phyloP scores from a whole-genome alignment of 1,284 basidiomycete species.

The Marasmius tenuissimus region DNA sequence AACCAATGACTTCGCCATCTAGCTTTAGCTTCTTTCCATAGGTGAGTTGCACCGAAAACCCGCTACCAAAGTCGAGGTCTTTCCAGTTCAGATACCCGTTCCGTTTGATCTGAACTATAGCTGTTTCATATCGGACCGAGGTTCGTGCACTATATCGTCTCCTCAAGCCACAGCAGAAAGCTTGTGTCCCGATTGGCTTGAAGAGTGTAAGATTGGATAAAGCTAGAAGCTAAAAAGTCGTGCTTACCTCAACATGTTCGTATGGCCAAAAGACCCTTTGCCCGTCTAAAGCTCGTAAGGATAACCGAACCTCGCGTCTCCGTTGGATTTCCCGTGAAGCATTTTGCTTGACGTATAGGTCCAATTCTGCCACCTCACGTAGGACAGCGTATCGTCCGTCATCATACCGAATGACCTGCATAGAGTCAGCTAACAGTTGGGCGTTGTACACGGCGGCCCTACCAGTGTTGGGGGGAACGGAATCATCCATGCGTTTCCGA shows the following conservation, averaged over 20 bases:
- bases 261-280: conserved; percentile 68
- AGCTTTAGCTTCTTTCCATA: conserved; percentile 57
- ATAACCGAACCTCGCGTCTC: conserved; percentile 62
- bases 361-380: conserved; percentile 50
- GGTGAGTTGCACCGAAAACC: conserved; percentile 64
- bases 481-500: conserved; percentile 77
- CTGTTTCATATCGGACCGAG: conserved; percentile 48
- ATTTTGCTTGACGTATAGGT: conserved; percentile 69
- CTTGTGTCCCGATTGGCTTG: conserved; percentile 45
- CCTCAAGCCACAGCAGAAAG: conserved; percentile 42
- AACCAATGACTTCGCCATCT: conserved; percentile 59
- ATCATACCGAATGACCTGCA: conserved; percentile 73
- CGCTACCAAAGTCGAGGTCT: conserved; percentile 64
- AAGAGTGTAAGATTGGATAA: not conserved
- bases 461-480: conserved; percentile 78
- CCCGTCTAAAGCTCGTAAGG: conserved; percentile 70
- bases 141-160: conserved; percentile 49
- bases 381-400: conserved; percentile 55
- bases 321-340: conserved; percentile 47
- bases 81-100: conserved; percentile 58
- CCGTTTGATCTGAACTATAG: conserved; percentile 56
- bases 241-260: conserved; percentile 53
- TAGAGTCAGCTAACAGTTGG: not conserved
- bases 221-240: not conserved
- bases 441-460: conserved; percentile 19